Evolutionary conservation across 2,329 filamentous ascomycete species (phyloP).

Genomic region (Venturia carpophila): DNA sequence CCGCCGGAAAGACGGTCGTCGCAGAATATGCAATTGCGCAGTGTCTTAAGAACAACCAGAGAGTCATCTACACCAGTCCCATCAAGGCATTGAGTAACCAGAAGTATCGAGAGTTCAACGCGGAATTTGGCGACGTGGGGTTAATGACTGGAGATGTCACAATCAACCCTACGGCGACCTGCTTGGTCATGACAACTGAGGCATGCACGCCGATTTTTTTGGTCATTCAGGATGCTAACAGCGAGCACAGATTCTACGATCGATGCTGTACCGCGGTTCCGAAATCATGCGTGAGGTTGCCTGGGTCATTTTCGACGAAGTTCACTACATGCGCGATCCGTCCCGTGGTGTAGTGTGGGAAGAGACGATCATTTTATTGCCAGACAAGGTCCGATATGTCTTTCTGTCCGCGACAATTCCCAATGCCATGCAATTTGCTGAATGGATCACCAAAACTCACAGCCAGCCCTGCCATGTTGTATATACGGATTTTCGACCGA

Average conservation of each 20-base stretch:
- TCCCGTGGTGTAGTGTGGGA: conserved; percentile 95
- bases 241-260: conserved; percentile 70
- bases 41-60: conserved; percentile 92
- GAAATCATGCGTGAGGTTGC: conserved; percentile 99
- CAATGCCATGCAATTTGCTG: conserved; percentile 97
- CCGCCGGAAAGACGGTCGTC: conserved; percentile 95
- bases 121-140: conserved; percentile 92
- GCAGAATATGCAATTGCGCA: conserved; percentile 98
- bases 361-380: conserved; percentile 94
- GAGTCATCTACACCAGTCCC: conserved; percentile 97
- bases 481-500: conserved; percentile 96
- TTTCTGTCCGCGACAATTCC: conserved; percentile 97
- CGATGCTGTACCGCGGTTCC: conserved; percentile 95
- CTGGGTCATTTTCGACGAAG: conserved; percentile 98
- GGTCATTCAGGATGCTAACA: conserved; percentile 22
- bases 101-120: conserved; percentile 94
- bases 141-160: conserved; percentile 99
- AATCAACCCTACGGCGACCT: conserved; percentile 96
- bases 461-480: conserved; percentile 97
- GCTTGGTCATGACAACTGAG: conserved; percentile 97
- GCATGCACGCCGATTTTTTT: conserved; percentile 25
- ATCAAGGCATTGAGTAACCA: conserved; percentile 99
- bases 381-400: conserved; percentile 97
- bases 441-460: conserved; percentile 98
- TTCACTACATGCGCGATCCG: conserved; percentile 97